phyloP scores from a whole-genome alignment of 2,329 filamentous ascomycete species.

The Botryotinia calthae region DNA sequence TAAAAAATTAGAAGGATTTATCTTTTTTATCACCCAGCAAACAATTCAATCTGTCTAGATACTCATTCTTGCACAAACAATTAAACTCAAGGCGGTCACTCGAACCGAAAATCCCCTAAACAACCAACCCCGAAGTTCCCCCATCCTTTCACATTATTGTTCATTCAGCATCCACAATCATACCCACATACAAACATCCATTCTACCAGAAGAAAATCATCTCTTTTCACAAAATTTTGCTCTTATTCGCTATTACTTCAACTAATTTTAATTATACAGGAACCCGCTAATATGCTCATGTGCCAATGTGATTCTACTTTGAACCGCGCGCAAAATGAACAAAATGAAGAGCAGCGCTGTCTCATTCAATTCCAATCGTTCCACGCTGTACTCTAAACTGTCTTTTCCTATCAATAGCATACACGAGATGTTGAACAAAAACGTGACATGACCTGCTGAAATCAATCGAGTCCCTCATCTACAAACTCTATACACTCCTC shows the following conservation, averaged over 20 bases:
- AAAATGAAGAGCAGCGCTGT: not conserved
- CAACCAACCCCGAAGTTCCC: not conserved
- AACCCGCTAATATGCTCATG: constrained; percentile 1
- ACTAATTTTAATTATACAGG: not conserved
- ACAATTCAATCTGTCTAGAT: not conserved
- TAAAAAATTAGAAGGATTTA: too few relatives aligned
- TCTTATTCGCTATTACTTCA: not conserved
- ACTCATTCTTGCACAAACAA: not conserved
- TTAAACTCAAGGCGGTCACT: not conserved
- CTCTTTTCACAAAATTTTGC: not conserved
- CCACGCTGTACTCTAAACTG: not conserved
- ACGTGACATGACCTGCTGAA: too few relatives aligned
- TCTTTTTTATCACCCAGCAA: too few relatives aligned
- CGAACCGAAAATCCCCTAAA: constrained; percentile 8
- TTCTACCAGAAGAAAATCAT: not conserved
- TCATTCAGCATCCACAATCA: not conserved
- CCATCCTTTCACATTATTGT: not conserved
- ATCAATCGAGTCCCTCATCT: not conserved
- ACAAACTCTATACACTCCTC: not conserved
- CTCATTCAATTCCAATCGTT: not conserved
- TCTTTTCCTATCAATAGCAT: not conserved
- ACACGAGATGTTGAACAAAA: not conserved
- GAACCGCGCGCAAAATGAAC: not conserved
- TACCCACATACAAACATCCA: not conserved
- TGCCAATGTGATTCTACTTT: not conserved